phyloP scores from a whole-genome alignment of 176 grass and related monocot genomes.

The Oryza australiensis region DNA sequence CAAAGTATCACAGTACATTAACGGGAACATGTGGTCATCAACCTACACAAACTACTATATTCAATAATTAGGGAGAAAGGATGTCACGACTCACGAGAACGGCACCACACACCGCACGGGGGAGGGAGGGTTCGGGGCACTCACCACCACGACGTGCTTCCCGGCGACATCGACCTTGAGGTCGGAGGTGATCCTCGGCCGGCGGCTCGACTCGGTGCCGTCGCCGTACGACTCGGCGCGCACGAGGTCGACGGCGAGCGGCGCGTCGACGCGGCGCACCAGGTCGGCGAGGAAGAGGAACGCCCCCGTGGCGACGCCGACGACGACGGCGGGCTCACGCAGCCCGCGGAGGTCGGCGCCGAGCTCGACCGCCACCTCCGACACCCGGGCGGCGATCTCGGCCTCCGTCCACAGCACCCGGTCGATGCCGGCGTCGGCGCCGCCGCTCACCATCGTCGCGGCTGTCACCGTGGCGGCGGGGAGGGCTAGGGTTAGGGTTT shows the following conservation, averaged over 20 bases:
- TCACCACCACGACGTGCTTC: constrained; percentile 84
- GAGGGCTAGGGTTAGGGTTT: constrained; percentile 34
- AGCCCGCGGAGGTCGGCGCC: constrained; percentile 50
- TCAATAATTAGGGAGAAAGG: background rate
- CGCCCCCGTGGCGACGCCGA: constrained; percentile 82
- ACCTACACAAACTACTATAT: background rate
- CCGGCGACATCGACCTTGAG: constrained; percentile 78
- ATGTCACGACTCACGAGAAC: background rate
- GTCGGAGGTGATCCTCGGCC: constrained; percentile 65
- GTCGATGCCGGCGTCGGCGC: constrained; percentile 55
- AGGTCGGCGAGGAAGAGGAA: constrained; percentile 86
- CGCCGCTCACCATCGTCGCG: constrained; percentile 43
- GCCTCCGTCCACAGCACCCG: constrained; percentile 72
- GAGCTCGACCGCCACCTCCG: constrained; percentile 62
- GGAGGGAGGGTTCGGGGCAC: background rate
- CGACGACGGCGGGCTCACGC: constrained; percentile 56
- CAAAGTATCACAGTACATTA: background rate
- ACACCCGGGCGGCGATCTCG: constrained; percentile 60
- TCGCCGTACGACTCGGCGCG: constrained; percentile 88
- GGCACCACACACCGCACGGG: background rate
- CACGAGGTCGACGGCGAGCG: constrained; percentile 68
- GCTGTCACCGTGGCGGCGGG: background rate
- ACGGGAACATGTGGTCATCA: background rate
- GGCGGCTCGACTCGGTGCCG: constrained; percentile 70
- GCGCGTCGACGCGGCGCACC: constrained; percentile 60